A percentile compares a stretch with the other conserved stretches of the same genome.
phyloP scores from a whole-genome alignment of 371 early-diverging fungal genomes.

The Mucor velutinosus region DNA sequence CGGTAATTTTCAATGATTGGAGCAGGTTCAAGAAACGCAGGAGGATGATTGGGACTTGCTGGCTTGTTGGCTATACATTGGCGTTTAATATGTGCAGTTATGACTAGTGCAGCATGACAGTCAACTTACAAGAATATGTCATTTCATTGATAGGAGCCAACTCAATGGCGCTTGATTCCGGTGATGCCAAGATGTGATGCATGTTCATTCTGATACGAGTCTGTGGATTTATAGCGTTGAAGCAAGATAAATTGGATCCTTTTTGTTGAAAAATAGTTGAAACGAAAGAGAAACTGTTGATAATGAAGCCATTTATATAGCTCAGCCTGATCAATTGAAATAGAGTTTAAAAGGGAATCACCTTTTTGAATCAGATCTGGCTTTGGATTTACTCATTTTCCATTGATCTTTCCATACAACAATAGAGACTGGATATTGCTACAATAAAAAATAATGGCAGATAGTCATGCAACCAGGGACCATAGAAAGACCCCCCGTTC shows the following conservation, averaged over 20 bases:
- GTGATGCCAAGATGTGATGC: neutral
- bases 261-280: neutral
- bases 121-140: neutral
- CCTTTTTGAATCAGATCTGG: neutral
- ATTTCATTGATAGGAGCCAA: neutral
- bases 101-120: neutral
- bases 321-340: neutral
- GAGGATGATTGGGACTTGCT: neutral
- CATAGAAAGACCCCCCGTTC: neutral
- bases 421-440: neutral
- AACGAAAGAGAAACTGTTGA: neutral
- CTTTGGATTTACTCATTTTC: neutral
- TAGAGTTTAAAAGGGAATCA: neutral
- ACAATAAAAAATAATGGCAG: neutral
- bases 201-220: neutral
- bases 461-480: neutral
- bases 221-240: neutral
- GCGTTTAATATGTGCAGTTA: neutral
- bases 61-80: neutral
- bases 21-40: constrained; percentile 16
- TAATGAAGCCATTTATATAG: neutral
- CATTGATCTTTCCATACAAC: neutral
- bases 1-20: neutral
- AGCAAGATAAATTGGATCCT: neutral
- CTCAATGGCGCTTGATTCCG: neutral